Conservation (phyloP, 2,329 filamentous ascomycete genomes). For the Penicillium janthinellum region DNA sequence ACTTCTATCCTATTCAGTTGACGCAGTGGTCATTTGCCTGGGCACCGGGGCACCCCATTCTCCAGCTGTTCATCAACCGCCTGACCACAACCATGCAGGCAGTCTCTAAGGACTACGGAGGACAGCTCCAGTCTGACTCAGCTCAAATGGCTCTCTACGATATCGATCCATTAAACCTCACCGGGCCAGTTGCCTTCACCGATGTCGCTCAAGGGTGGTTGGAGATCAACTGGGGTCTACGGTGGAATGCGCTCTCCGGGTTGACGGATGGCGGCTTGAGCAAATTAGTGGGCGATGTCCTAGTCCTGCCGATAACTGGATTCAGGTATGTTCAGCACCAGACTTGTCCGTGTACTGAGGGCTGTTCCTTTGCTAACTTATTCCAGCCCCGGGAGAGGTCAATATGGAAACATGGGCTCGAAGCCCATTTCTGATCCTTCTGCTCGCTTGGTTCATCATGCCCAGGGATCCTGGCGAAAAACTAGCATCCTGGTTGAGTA, state of each 20-base stretch:
- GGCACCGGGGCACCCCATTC: slow-evolving; percentile 1
- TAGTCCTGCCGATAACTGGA: neutral
- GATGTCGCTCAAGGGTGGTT: neutral
- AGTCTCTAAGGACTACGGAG: neutral
- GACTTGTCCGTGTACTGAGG: neutral
- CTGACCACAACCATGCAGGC: neutral
- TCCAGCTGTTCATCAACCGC: neutral
- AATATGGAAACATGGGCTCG: slow-evolving; percentile 5
- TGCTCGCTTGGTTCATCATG: slow-evolving; percentile 1
- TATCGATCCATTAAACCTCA: slow-evolving; percentile 1
- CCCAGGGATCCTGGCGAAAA: slow-evolving; percentile 1
- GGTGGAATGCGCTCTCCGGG: slow-evolving; percentile 1
- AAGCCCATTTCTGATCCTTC: slow-evolving; percentile 1
- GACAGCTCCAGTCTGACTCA: neutral
- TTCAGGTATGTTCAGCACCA: neutral
- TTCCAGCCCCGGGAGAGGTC: neutral
- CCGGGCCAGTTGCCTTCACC: neutral
- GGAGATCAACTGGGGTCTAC: neutral
- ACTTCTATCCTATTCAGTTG: slow-evolving; percentile 1
- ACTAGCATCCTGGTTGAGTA: slow-evolving; percentile 1
- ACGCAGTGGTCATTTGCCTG: slow-evolving; percentile 7
- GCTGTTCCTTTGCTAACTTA: neutral
- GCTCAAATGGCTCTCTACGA: neutral
- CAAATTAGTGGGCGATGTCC: slow-evolving; percentile 2
- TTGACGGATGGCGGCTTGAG: neutral